Base-by-base conservation (phyloP, 208 protist species). In the Trypanosomatidae sp. region DNA sequence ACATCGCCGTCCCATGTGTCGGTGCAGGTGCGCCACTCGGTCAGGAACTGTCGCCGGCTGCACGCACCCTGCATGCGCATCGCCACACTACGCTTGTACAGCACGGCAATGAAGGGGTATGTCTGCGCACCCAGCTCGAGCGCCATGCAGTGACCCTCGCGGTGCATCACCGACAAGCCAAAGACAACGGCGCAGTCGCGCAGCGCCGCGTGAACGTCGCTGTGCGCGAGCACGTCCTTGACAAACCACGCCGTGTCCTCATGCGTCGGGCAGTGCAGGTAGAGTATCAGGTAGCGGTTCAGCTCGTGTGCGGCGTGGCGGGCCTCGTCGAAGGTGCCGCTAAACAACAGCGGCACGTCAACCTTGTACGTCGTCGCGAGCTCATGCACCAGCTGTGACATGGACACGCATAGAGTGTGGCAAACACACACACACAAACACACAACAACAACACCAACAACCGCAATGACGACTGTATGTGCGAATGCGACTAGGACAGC, bases 221-320 rank as follows among this genome's bases (percentile, higher is more conserved):
- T 58, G 4, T 38, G 23, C 22, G 57, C 54, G 33, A 92, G 63
- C 6, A 84, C 71, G 16, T 71, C 42, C 24, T 39, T 61, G 20
- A 92, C 18, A 49, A 88, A 92, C 5, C 10, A 43, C 8, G 41
- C 44, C 7, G 78, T 86, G 52, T 79, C 50, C 38, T 87, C 78
- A 48, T 92, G 78, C 2, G 45, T 69, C 13, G 74, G 76, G 58
- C 65, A 77, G 60, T 92, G 83, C 4, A 92, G 53, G 45, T 88
- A 92, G 3, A 92, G 35, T 11, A 92, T 44, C 11, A 88, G 51
- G 50, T 83, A 88, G 35, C 62, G 27, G 4, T 47, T 61, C 10
- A 51, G 46, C 7, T 56, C 37, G 43, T 77, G 51, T 8, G 79
- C 75, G 22, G 59, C 33, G n/a, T 58, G 56, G 43, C 52, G 42